A percentile compares a stretch with the other conserved stretches of the same genome.
Conservation (phyloP, 768 basidiomycete species). For the Multifurca ochricompacta region DNA sequence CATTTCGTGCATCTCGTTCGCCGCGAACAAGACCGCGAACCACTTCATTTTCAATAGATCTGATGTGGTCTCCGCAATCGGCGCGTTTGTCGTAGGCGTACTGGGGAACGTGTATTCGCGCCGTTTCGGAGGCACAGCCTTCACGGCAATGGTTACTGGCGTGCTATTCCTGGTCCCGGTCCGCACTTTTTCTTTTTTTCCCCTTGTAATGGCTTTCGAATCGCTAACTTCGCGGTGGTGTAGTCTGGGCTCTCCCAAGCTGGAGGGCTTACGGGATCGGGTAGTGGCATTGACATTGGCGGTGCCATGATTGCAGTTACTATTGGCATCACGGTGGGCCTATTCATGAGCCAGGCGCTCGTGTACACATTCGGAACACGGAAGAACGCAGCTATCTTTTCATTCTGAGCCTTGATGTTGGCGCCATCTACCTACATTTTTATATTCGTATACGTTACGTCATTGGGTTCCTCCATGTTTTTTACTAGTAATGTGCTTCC, state of each 20-base stretch:
- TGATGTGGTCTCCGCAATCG: constrained; percentile 75
- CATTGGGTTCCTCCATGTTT: too few species aligned
- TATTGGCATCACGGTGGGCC: constrained; percentile 79
- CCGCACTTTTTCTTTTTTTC: constrained; percentile 27
- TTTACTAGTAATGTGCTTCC: too few species aligned
- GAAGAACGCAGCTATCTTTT: constrained; percentile 74
- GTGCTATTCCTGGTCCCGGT: constrained; percentile 81
- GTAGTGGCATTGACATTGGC: constrained; percentile 74
- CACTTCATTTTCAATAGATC: constrained; percentile 77
- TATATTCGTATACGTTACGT: not conserved
- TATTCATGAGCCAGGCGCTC: constrained; percentile 79
- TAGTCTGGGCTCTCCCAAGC: constrained; percentile 80
- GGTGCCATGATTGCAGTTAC: constrained; percentile 84
- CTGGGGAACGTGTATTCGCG: constrained; percentile 74
- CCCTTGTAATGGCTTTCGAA: not conserved
- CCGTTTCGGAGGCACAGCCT: constrained; percentile 75
- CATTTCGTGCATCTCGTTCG: constrained; percentile 72
- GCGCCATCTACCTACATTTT: not conserved
- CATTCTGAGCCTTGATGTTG: constrained; percentile 38
- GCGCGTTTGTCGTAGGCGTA: constrained; percentile 69
- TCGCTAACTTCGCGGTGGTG: constrained; percentile 8
- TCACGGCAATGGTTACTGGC: constrained; percentile 87
- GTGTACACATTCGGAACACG: constrained; percentile 77
- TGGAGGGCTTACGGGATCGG: constrained; percentile 77
- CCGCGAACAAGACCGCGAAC: constrained; percentile 71